These are phyloP conservation scores for Lentinula raphanica DNA, from an alignment of 768 basidiomycete species.

Conservation along the genomic window DNA sequence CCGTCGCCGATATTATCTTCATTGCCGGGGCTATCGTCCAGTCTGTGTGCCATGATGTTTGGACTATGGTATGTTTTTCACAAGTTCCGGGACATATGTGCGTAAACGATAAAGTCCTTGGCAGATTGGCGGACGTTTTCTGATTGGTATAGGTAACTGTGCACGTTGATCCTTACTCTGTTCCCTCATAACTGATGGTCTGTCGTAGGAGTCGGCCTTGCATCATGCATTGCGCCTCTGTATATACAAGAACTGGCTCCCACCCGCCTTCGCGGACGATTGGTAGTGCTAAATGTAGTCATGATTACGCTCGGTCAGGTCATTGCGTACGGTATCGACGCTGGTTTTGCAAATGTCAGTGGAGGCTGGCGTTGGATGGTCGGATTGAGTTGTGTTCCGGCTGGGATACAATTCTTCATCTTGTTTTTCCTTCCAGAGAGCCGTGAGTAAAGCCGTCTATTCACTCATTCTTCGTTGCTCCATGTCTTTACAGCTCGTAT, in stretches of 20 bases:
- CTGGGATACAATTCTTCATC: constrained; percentile 54
- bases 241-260: constrained; percentile 84
- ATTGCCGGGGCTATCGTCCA: constrained; percentile 71
- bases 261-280: constrained; percentile 64
- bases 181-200: neutral
- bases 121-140: constrained; percentile 68
- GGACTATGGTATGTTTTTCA: constrained; percentile 52
- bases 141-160: constrained; percentile 47
- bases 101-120: neutral
- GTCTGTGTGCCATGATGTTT: constrained; percentile 63
- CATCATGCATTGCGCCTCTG: constrained; percentile 73
- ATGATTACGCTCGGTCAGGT: constrained; percentile 81
- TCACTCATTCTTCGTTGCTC: neutral
- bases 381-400: constrained; percentile 67
- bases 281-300: constrained; percentile 81
- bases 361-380: constrained; percentile 85
- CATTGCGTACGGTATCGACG: constrained; percentile 70
- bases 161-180: neutral
- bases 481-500: constrained; percentile 39
- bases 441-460: constrained; percentile 43
- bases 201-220: constrained; percentile 56
- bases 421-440: constrained; percentile 73
- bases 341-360: constrained; percentile 52
- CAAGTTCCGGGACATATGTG: neutral
- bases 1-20: constrained; percentile 66